These are phyloP conservation scores for Actinidia arguta DNA, from an alignment of 179 eudicot genomes.

Conservation along the genomic window DNA sequence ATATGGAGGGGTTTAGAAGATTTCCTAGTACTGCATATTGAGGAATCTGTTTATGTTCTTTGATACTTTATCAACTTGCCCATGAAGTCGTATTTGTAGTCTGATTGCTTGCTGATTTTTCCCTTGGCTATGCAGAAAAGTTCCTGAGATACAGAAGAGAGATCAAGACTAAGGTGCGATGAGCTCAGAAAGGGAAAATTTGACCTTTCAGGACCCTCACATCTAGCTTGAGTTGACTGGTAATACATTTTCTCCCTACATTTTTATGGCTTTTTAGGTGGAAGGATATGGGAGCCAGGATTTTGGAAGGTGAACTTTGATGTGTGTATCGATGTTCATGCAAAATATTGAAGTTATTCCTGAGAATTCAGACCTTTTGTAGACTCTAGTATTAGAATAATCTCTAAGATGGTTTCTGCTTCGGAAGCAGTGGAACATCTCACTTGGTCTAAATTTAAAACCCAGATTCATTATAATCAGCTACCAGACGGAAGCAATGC, in stretches of 20 bases:
- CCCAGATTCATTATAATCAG: not conserved
- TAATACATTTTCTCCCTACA: conserved; percentile 36
- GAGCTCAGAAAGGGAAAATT: conserved; percentile 65
- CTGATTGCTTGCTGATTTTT: not conserved
- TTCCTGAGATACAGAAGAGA: not conserved
- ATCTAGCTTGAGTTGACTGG: conserved; percentile 85
- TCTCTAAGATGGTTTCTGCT: conserved; percentile 21
- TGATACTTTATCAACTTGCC: not conserved
- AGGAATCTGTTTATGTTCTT: not conserved
- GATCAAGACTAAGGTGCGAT: conserved; percentile 24
- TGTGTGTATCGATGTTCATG: not conserved
- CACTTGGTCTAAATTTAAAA: not conserved
- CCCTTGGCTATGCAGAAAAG: conserved; percentile 12
- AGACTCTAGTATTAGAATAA: not conserved
- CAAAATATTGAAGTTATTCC: not conserved
- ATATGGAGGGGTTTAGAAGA: no score
- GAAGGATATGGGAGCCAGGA: not conserved
- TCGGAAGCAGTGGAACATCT: no score
- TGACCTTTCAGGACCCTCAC: conserved; percentile 70
- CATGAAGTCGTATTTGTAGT: not conserved
- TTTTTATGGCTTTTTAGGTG: conserved; percentile 3
- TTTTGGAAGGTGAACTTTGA: not conserved
- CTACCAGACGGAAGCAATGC: not conserved
- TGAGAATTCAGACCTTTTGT: not conserved
- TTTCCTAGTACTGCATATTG: not conserved